These are phyloP conservation scores for Nakazawaea wyomingensis DNA, from an alignment of 805 yeast genomes.

Conservation along the genomic window DNA sequence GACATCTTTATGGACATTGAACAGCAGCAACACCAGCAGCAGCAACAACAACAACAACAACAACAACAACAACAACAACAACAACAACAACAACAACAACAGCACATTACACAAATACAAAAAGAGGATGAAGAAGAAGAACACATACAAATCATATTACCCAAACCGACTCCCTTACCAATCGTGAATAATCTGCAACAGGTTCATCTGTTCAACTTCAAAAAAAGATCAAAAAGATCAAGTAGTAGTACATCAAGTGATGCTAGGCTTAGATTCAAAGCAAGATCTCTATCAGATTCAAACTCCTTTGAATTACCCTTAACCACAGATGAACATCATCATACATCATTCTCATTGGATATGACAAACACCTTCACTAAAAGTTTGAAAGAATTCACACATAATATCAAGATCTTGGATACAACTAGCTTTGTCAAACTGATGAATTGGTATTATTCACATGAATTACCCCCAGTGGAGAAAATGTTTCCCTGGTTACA, in stretches of 20 bases:
- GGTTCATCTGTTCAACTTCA: slow-evolving; percentile 1
- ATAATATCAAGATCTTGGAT: slow-evolving; percentile 4
- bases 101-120: too few species aligned
- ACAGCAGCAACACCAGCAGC: neutral
- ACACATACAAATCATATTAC: too few species aligned
- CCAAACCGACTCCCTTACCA: too few species aligned
- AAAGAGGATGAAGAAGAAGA: too few species aligned
- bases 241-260: slow-evolving; percentile 12
- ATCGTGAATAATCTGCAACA: neutral
- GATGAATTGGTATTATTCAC: slow-evolving; percentile 9
- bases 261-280: slow-evolving; percentile 11
- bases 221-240: slow-evolving; percentile 11
- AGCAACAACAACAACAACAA: neutral
- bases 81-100: too few species aligned
- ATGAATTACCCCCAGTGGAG: slow-evolving; percentile 54
- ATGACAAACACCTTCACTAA: neutral
- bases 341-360: neutral
- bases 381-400: neutral
- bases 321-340: neutral
- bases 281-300: slow-evolving; percentile 8
- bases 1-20: slow-evolving; percentile 2
- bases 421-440: neutral
- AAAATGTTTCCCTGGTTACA: slow-evolving; percentile 89
- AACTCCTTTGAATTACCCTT: neutral
- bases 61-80: neutral